Evolutionary conservation across 345 rosid species (phyloP), one percentile per base, ranked within the genome.

Genomic region (Iberis pinnata): DNA sequence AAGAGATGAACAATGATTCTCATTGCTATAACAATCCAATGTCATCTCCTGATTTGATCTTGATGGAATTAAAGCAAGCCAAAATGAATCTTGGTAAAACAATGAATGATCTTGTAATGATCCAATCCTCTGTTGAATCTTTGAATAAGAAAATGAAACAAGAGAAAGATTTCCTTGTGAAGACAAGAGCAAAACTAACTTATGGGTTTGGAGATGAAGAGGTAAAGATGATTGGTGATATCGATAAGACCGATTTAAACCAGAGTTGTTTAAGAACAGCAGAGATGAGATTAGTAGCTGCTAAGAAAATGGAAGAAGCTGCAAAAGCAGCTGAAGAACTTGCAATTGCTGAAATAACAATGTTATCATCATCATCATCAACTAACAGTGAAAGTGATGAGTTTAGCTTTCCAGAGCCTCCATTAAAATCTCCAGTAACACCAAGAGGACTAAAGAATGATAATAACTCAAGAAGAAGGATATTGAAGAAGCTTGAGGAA

Each of bases 261-360:
- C 75, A 72, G 24, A 64, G 29, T 26, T 66, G 49, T 58, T 27
- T 81, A 29, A 80, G 51, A 63, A 81, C 84, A 2, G 93, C 84
- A 31, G 96, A 92, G 61, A 80, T 92, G 89, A 92, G 87, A 69
- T 59, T 80, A 73, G 42, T 80, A 58, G 98, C 98, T n/a, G 96
- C 95, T 20, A 83, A 76, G 43, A 92, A 88, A 75, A 88, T 88
- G 98, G 96, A 88, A 77, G 98, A 92, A 73, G 98, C 98, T 57
- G 98, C 98, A 11, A 76, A 70, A 61, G 98, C 98, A 24, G 84
- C 95, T 1, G 96, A 92, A 76, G 93, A 89, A 18, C 82, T 92
- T 17, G 98, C 98, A 4, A 40, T 86, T 5, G 81, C 82, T 4
- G 96, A 85, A 58, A 78, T 84, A 40, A 69, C 76, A 47, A 73